phyloP scores from a whole-genome alignment of 1,139 yeast species.

The Yamadazyma conglobata region DNA sequence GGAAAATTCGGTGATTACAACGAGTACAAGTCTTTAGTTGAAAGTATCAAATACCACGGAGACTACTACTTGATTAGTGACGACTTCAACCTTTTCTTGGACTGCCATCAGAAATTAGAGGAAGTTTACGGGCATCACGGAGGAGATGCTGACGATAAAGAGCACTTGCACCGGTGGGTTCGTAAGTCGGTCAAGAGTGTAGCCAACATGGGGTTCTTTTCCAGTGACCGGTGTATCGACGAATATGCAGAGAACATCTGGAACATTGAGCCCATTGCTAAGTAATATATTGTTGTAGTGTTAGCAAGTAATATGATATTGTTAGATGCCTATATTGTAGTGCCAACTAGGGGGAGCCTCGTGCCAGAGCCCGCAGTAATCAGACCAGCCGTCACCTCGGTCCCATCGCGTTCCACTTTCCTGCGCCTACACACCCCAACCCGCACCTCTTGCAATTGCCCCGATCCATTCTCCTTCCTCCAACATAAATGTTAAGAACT shows the following conservation, averaged over 20 bases:
- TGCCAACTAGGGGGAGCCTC: no score
- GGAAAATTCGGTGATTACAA: constrained; percentile 71
- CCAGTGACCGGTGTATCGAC: constrained; percentile 85
- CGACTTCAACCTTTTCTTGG: constrained; percentile 82
- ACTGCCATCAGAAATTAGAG: constrained; percentile 76
- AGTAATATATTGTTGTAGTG: no score
- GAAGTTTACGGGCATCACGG: constrained; percentile 56
- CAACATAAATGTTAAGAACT: no score
- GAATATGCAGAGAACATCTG: constrained; percentile 93
- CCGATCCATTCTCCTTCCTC: no score
- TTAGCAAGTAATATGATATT: no score
- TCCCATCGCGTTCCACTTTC: no score
- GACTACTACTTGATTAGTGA: constrained; percentile 86
- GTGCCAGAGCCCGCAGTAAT: no score
- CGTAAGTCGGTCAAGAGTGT: constrained; percentile 74
- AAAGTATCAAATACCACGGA: constrained; percentile 67
- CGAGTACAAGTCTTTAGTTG: constrained; percentile 67
- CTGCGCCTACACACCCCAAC: no score
- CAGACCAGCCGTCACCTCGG: no score
- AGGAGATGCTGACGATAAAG: constrained; percentile 41
- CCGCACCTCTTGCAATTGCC: no score
- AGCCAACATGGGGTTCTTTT: constrained; percentile 92
- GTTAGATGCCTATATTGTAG: no score
- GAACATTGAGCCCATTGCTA: constrained; percentile 68
- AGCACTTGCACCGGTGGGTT: constrained; percentile 67